A percentile compares a stretch with the other conserved stretches of the same genome.
These are phyloP conservation scores for Venturia oleaginea DNA, from an alignment of 2,329 filamentous ascomycete species.

Conservation along the genomic window DNA sequence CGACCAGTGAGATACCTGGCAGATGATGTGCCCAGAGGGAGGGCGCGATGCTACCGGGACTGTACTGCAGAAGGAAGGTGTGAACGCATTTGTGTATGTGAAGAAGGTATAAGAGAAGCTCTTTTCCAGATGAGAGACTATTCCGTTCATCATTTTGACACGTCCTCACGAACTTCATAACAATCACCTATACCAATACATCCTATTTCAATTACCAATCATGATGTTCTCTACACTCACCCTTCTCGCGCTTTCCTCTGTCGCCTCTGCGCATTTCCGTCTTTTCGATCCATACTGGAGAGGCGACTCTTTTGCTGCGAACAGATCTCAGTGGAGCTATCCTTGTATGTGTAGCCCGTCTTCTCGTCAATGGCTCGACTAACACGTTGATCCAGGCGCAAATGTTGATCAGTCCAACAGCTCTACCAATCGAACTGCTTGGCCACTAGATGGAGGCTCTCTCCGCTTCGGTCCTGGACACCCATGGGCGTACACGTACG, in stretches of 20 bases:
- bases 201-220: not conserved
- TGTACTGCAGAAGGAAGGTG: not conserved
- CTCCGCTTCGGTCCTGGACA: conserved; percentile 30
- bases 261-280: conserved; percentile 34
- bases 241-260: conserved; percentile 20
- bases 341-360: conserved; percentile 26
- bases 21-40: not conserved
- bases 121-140: not conserved
- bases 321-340: conserved; percentile 31
- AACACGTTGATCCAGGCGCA: conserved; percentile 23
- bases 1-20: not conserved
- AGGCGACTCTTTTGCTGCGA: conserved; percentile 30
- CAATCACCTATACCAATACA: not conserved
- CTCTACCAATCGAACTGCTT: conserved; percentile 35
- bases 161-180: too few species aligned
- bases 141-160: not conserved
- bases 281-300: conserved; percentile 35
- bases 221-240: conserved; percentile 20
- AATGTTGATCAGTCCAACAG: conserved; percentile 30
- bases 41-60: not conserved
- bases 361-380: conserved; percentile 1
- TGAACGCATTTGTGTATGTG: not conserved
- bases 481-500: conserved; percentile 35
- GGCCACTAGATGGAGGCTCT: conserved; percentile 37
- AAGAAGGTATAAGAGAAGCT: conserved; percentile 4